Evolutionary conservation across 352 stramenopile genomes (phyloP).

Genomic region (Globisporangium middletonii): DNA sequence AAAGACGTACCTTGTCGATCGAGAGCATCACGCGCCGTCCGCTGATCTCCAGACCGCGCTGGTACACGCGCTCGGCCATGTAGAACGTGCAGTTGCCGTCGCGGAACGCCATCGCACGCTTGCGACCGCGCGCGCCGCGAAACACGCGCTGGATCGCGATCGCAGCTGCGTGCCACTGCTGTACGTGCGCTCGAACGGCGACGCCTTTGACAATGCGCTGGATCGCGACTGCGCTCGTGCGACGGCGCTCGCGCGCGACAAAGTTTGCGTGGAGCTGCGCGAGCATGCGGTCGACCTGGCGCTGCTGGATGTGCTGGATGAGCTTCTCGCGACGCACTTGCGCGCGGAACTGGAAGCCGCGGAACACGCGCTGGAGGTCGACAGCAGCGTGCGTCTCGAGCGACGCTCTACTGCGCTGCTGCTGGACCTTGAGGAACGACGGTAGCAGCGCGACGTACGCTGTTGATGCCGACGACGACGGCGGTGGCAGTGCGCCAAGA

Average conservation of each 20-base stretch:
- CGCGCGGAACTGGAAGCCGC: conserved; percentile 53
- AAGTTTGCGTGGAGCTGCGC: conserved; percentile 22
- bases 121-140: conserved; percentile 41
- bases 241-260: conserved; percentile 33
- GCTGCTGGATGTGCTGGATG: conserved; percentile 39
- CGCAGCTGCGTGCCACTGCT: conserved; percentile 24
- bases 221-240: conserved; percentile 37
- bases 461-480: neutral
- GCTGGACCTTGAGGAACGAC: conserved; percentile 33
- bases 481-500: neutral
- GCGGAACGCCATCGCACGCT: conserved; percentile 50
- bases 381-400: conserved; percentile 25
- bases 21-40: conserved; percentile 39
- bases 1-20: conserved; percentile 45
- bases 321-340: conserved; percentile 34
- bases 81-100: conserved; percentile 66
- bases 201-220: conserved; percentile 58
- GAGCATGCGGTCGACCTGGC: conserved; percentile 38
- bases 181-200: conserved; percentile 22
- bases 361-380: conserved; percentile 43
- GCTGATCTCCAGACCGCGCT: conserved; percentile 48
- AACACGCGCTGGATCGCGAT: conserved; percentile 47
- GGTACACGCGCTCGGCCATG: conserved; percentile 60
- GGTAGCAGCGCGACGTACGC: conserved; percentile 37
- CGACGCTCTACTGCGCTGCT: conserved; percentile 17